A percentile compares a stretch with the other conserved stretches of the same genome.
Conservation (phyloP, 1,284 basidiomycete genomes). For the Pyrrhoderma lamaoense region DNA sequence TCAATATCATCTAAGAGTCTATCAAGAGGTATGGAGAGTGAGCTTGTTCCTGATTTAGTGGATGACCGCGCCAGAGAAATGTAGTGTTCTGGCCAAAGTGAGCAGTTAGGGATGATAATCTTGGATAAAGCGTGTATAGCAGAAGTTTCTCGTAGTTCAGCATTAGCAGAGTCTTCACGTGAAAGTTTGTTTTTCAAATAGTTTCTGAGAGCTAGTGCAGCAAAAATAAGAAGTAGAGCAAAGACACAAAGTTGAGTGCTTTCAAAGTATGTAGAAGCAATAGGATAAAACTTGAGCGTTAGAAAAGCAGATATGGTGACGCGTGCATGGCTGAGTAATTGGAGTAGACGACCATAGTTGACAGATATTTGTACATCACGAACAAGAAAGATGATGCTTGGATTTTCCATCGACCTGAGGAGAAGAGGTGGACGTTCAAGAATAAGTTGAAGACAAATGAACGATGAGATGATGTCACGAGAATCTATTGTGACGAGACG, state of each 20-base stretch:
- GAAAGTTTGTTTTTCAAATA: background rate
- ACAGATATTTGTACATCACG: too few species aligned
- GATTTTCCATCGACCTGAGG: too few species aligned
- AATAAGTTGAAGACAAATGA: too few species aligned
- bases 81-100: constrained; percentile 13
- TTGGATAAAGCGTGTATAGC: constrained; percentile 11
- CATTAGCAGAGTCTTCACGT: background rate
- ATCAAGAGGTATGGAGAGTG: background rate
- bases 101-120: constrained; percentile 12
- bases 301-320: background rate
- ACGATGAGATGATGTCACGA: too few species aligned
- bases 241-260: too few species aligned
- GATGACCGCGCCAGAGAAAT: background rate
- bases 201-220: background rate
- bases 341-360: background rate
- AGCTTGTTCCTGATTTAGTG: background rate
- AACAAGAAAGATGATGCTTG: too few species aligned
- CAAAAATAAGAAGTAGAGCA: background rate
- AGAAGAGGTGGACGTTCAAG: too few species aligned
- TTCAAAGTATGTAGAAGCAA: background rate
- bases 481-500: too few species aligned
- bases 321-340: background rate
- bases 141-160: background rate
- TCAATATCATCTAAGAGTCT: constrained; percentile 6
- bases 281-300: constrained; percentile 1